Evolutionary conservation across 768 basidiomycete species (phyloP).

Genomic region (Mycena albidolilacea): DNA sequence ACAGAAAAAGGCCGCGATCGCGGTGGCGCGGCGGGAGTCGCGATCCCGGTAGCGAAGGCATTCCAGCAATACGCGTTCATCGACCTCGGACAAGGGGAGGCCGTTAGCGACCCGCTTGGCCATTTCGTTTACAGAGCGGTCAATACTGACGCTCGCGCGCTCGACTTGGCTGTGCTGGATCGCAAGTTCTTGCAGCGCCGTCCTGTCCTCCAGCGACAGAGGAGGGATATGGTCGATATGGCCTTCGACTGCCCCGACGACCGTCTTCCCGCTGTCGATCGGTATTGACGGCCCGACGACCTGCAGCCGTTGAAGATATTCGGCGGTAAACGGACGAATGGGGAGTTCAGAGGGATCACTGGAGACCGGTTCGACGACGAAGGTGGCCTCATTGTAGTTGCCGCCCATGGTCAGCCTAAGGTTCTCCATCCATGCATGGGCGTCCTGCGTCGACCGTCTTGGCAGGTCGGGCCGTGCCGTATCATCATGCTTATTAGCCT

Average conservation of each 20-base stretch:
- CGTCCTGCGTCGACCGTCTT: too few relatives aligned
- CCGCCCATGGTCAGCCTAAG: too few relatives aligned
- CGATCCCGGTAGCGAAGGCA: too few relatives aligned
- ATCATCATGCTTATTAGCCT: too few relatives aligned
- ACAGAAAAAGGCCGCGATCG: neutral
- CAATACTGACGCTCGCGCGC: neutral
- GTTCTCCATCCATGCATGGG: too few relatives aligned
- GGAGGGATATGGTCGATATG: neutral
- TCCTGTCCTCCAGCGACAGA: neutral
- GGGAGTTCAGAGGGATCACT: too few relatives aligned
- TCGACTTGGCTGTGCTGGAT: neutral
- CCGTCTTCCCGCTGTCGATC: too few relatives aligned
- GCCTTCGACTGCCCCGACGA: neutral
- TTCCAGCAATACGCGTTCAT: neutral
- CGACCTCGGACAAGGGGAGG: neutral
- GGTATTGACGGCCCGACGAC: neutral
- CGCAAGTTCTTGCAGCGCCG: neutral
- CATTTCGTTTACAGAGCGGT: neutral
- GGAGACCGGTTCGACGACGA: too few relatives aligned
- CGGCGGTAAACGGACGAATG: slow-evolving; percentile 2
- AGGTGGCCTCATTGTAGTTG: too few relatives aligned
- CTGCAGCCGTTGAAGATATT: neutral
- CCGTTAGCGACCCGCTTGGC: neutral
- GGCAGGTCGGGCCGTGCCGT: too few relatives aligned
- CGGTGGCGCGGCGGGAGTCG: too few relatives aligned